These are phyloP conservation scores for Tilletia caries DNA, from an alignment of 1,284 basidiomycete species.

Conservation along the genomic window DNA sequence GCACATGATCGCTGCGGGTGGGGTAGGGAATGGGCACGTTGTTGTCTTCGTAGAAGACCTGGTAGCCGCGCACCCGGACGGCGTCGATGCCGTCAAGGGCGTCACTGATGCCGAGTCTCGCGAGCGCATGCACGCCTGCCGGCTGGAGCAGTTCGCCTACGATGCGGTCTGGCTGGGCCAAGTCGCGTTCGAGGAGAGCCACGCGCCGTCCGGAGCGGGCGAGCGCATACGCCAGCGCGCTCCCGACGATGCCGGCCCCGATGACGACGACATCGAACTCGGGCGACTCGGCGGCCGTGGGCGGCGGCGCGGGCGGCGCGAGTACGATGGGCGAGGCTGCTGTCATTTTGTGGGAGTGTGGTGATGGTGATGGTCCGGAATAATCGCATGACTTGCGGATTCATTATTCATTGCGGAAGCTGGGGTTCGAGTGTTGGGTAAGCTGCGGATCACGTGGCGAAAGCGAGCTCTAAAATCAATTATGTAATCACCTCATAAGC, in stretches of 20 bases:
- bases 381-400: too few species aligned
- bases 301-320: neutral
- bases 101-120: slow-evolving; percentile 70
- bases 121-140: slow-evolving; percentile 76
- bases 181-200: slow-evolving; percentile 61
- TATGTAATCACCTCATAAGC: neutral
- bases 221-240: slow-evolving; percentile 46
- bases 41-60: slow-evolving; percentile 64
- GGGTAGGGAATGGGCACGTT: slow-evolving; percentile 87
- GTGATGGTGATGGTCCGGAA: neutral
- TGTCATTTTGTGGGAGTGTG: neutral
- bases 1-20: slow-evolving; percentile 42
- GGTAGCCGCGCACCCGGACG: slow-evolving; percentile 80
- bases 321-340: neutral
- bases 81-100: slow-evolving; percentile 81
- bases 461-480: neutral
- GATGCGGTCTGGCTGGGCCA: slow-evolving; percentile 89
- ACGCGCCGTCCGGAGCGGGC: slow-evolving; percentile 58
- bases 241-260: slow-evolving; percentile 51
- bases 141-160: slow-evolving; percentile 97
- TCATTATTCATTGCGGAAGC: too few species aligned
- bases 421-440: too few species aligned
- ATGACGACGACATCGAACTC: slow-evolving; percentile 42
- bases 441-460: neutral
- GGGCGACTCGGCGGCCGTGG: neutral